Evolutionary conservation across 169 alveolate species (phyloP), one percentile per base, ranked within the genome.

Genomic region (Cryptosporidium viatorum): DNA sequence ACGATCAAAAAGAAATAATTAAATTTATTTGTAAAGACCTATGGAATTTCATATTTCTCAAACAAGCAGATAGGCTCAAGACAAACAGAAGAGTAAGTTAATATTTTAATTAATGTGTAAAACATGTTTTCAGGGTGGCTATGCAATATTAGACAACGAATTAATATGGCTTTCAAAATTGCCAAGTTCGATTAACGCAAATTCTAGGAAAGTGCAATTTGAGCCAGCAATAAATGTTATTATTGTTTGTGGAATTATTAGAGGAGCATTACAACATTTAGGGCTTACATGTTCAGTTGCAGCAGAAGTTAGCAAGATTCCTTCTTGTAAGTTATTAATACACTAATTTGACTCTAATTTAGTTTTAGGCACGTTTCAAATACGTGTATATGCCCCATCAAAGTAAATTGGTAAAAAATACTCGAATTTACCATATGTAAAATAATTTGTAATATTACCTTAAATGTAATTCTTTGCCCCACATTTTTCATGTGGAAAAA

Each of bases 61-160:
- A 92, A 41, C 94, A 92, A 39, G 94, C 94, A n/a, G 94, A 92
- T 70, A 69, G 94, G 29, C 69, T 92, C 52, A 91, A 92, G 35
- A 92, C 94, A 12, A 91, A 92, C 43, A 70, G 91, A 51, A 70
- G 92, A 33, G 89, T 80, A 80, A 65, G 89, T 80, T 43, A 23
- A 14, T n/a, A 35, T 43, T 12, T 23, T 67, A 10, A 60, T 31
- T 0, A 37, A 3, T n/a, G 1, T 62, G 7, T 1, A 23, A 80
- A 21, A 60, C 21, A 21, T 8, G 7, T 35, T 29, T 80, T 80
- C 62, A 80, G 89, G 94, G 94, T 21, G 93, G 93, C 1, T 92
- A 92, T 69, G 92, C 92, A 5, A 85, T 92, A 9, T 85, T 84
- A 26, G 94, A 92, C 73, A 71, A 75, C 69, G 67, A 65, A 26